Evolutionary conservation across 768 basidiomycete genomes (phyloP).

Genomic region (Leccinum variicolor): DNA sequence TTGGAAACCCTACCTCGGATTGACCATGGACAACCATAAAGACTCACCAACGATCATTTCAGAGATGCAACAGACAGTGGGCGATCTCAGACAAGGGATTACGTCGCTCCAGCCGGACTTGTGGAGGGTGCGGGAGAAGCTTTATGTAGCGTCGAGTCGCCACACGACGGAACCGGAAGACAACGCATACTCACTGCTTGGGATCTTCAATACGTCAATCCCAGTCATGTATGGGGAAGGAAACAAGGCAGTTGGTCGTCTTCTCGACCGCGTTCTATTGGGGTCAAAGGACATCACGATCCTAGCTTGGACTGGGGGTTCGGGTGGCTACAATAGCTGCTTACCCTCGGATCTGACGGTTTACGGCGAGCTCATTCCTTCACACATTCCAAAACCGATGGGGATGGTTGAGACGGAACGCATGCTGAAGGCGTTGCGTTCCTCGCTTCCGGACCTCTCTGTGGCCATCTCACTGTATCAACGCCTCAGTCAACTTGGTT

Average conservation of each 20-base stretch:
- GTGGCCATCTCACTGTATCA: background rate
- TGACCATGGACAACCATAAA: background rate
- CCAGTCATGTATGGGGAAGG: background rate
- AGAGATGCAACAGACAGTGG: background rate
- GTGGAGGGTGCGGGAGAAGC: background rate
- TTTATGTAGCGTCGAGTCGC: background rate
- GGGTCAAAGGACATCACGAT: background rate
- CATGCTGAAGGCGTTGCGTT: background rate
- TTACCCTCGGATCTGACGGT: background rate
- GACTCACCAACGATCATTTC: background rate
- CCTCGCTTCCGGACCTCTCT: background rate
- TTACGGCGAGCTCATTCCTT: background rate
- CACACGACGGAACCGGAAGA: background rate
- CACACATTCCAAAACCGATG: background rate
- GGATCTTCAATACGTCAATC: background rate
- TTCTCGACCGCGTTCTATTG: background rate
- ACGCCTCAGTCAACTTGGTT: background rate
- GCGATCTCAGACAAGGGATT: background rate
- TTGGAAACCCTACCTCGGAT: background rate
- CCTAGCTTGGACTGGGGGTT: background rate
- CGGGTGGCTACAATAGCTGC: background rate
- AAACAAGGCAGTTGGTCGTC: background rate
- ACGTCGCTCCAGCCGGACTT: background rate
- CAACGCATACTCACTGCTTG: background rate
- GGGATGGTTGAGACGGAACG: background rate